Conservation (phyloP, 805 yeast species). For the Blastobotrys parvus region DNA sequence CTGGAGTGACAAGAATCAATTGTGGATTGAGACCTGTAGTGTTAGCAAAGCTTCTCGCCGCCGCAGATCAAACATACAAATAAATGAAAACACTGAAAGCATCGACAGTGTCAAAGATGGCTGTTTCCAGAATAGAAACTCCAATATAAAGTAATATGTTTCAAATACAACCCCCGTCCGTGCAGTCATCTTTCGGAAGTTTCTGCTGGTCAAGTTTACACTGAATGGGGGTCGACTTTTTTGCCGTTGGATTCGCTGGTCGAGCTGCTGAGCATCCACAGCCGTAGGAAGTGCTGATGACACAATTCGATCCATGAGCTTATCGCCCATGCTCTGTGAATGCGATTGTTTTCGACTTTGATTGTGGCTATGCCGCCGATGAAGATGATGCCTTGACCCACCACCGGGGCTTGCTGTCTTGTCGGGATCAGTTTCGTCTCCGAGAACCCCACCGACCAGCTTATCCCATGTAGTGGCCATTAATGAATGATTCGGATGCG, state of each 20-base stretch:
- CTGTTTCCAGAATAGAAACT: constrained; percentile 55
- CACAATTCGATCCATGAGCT: constrained; percentile 60
- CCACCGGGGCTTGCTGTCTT: too few species aligned
- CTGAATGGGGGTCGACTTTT: constrained; percentile 60
- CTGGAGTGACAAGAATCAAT: constrained; percentile 37
- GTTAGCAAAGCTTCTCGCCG: not conserved
- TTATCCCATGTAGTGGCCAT: too few species aligned
- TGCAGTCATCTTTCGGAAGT: constrained; percentile 19
- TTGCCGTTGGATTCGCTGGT: constrained; percentile 34
- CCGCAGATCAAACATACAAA: constrained; percentile 26
- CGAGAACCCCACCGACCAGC: too few species aligned
- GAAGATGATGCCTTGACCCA: too few species aligned
- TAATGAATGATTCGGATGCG: too few species aligned
- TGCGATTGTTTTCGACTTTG: too few species aligned
- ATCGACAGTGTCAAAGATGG: constrained; percentile 55
- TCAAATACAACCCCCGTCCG: constrained; percentile 34
- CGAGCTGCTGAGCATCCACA: constrained; percentile 31
- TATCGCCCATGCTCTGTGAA: constrained; percentile 40
- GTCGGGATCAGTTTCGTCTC: too few species aligned
- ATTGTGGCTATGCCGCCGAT: too few species aligned
- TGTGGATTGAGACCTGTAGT: constrained; percentile 43
- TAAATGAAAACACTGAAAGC: constrained; percentile 40
- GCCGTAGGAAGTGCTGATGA: constrained; percentile 66
- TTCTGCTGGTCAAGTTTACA: constrained; percentile 56
- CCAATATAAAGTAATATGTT: constrained; percentile 46